Conservation (phyloP, 768 basidiomycete species). For the Tulasnella sp. region DNA sequence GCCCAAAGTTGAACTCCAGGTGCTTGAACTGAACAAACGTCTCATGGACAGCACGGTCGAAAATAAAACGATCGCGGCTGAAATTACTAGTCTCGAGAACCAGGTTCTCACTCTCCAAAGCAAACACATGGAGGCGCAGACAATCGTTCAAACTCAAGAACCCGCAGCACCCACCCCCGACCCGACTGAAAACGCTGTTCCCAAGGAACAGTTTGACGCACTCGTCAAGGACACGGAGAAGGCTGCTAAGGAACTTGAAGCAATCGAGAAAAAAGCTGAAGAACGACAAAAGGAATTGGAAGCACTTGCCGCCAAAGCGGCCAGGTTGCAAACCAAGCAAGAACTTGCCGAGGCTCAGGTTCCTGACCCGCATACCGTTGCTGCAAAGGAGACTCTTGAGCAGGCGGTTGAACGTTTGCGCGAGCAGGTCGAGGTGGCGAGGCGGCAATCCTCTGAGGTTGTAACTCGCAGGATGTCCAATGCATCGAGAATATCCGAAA, state of each 20-base stretch:
- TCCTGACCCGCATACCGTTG: not conserved
- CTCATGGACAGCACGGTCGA: slow-evolving; percentile 11
- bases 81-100: slow-evolving; percentile 6
- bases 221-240: slow-evolving; percentile 8
- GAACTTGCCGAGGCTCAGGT: not conserved
- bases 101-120: not conserved
- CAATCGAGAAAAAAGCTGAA: slow-evolving; percentile 3
- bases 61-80: slow-evolving; percentile 6
- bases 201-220: slow-evolving; percentile 13
- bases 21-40: slow-evolving; percentile 9
- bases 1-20: slow-evolving; percentile 3
- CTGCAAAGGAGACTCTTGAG: slow-evolving; percentile 9
- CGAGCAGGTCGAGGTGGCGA: slow-evolving; percentile 8
- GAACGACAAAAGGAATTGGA: slow-evolving; percentile 5
- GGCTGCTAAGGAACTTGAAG: slow-evolving; percentile 12
- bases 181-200: not conserved
- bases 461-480: slow-evolving; percentile 1
- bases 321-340: not conserved
- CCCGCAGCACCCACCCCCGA: not conserved
- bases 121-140: not conserved
- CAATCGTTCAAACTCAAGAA: not conserved
- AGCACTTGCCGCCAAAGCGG: slow-evolving; percentile 2
- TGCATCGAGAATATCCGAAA: slow-evolving; percentile 3
- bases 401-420: slow-evolving; percentile 7
- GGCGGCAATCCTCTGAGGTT: slow-evolving; percentile 2